These are phyloP conservation scores for Termitomyces sp. DNA, from an alignment of 1,284 basidiomycete species.

Conservation along the genomic window DNA sequence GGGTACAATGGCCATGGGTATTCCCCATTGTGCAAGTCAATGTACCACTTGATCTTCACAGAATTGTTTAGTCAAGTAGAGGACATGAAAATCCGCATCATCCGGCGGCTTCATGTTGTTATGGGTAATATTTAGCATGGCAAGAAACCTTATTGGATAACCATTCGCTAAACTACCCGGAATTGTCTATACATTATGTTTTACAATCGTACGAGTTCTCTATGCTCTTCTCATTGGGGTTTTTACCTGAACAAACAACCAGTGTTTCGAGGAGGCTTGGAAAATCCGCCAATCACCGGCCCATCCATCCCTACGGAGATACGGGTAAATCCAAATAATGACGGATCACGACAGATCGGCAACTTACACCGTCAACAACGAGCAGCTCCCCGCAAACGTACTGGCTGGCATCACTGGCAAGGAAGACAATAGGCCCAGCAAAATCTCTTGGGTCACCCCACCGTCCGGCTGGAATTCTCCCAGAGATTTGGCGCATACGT, in stretches of 20 bases:
- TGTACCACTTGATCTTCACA: not conserved
- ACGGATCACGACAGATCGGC: conserved; percentile 9
- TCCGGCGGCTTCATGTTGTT: not conserved
- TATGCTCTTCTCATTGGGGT: not conserved
- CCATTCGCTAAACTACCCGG: not conserved
- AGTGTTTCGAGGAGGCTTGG: not conserved
- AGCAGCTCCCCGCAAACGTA: conserved; percentile 88
- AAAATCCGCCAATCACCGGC: conserved; percentile 34
- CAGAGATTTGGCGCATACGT: conserved; percentile 83
- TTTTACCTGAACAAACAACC: not conserved
- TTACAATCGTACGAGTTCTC: not conserved
- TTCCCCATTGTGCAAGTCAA: not conserved
- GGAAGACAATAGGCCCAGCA: conserved; percentile 86
- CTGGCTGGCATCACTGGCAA: conserved; percentile 81
- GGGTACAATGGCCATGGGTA: not conserved
- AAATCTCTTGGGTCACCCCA: conserved; percentile 91
- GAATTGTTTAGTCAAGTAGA: not conserved
- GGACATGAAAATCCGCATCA: not conserved
- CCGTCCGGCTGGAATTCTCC: conserved; percentile 86
- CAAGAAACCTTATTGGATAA: not conserved
- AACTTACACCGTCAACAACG: conserved; percentile 66
- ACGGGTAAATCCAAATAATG: conserved; percentile 12
- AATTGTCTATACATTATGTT: not conserved
- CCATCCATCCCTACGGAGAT: conserved; percentile 58
- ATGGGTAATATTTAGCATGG: not conserved